These are phyloP conservation scores for Clonostachys solani DNA, from an alignment of 2,329 filamentous ascomycete species.

Conservation along the genomic window DNA sequence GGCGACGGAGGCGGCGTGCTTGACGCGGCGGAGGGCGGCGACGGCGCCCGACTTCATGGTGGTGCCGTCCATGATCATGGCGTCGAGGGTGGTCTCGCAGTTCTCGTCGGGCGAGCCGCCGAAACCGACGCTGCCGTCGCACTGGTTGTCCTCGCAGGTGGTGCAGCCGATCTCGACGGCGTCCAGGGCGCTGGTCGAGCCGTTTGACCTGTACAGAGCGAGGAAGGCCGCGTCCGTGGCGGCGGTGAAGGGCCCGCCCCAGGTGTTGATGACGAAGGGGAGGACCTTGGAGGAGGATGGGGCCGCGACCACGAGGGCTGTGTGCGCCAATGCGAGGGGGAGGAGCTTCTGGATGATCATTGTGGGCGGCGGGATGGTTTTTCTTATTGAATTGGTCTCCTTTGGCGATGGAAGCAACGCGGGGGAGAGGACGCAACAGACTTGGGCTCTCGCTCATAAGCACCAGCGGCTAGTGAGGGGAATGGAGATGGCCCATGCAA, in stretches of 20 bases:
- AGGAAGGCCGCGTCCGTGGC: constrained; percentile 47
- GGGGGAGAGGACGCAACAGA: no score
- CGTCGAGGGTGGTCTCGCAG: constrained; percentile 55
- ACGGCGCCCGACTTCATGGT: constrained; percentile 51
- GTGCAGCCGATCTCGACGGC: constrained; percentile 47
- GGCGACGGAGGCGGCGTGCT: constrained; percentile 43
- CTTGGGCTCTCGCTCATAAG: no score
- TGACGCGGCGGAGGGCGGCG: constrained; percentile 42
- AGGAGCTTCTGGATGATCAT: constrained; percentile 4
- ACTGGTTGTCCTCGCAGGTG: constrained; percentile 46
- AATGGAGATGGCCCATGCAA: no score
- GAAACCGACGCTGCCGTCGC: constrained; percentile 50
- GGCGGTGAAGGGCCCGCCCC: constrained; percentile 45
- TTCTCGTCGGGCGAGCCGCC: constrained; percentile 50
- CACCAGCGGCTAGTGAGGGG: no score
- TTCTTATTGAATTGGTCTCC: no score
- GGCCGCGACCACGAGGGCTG: background rate
- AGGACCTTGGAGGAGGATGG: constrained; percentile 25
- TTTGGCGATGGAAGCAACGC: no score
- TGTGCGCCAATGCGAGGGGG: background rate
- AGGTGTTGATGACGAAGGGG: constrained; percentile 50
- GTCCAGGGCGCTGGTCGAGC: constrained; percentile 33
- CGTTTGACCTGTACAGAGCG: constrained; percentile 19
- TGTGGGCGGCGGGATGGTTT: background rate
- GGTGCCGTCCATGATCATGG: constrained; percentile 53